Base-by-base conservation (phyloP, 345 rosid species). In the Orychophragmus violaceus region DNA sequence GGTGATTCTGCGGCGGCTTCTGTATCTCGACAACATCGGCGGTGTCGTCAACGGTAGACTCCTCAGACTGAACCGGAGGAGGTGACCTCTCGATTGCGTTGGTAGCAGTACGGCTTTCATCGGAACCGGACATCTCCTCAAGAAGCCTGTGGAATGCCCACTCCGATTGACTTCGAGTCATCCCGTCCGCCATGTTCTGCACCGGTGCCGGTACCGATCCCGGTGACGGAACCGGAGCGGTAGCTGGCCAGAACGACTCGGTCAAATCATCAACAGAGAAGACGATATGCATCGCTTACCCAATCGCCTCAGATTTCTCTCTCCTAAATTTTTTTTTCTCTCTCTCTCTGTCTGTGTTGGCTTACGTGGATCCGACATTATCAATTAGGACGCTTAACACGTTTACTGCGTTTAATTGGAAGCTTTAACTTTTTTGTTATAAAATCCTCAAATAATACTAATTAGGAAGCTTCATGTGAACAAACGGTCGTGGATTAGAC, bases 231-330 rank as follows among this genome's bases (percentile, higher is more conserved):
- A 8, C 53, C 35, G 69, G 70, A 53, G 78, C 57, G 51, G 84
- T 48, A 61, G 71, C 24, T 37, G 72, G 77, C 85, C 89, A 91
- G 71, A 82, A 81, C 0, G 83, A 59, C 35, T 85, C 97, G 71
- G 84, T 66, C 72, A 86, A 77, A 70, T 91, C 96, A 63, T 86
- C 97, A 36, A 74, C 76, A 5, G 91, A 78, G 77, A 88, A 88
- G 51, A 75, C 75, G 67, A 71, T 64, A 48, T 81, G 81, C 86
- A 81, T 83, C 78, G 77, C 60, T 60, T 41, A 58, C 64, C 70
- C 63, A 66, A 69, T 74, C 74, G 68, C 78, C 74, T 66, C 61
- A 13, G 66, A 67, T 64, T 30, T 66, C 46, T 55, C 16, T 45
- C 19, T 42, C 22, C 8, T 11, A 4, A 3, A 21, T 48, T 1